Conservation (phyloP, 2,329 filamentous ascomycete species). For the Botrytis porri region DNA sequence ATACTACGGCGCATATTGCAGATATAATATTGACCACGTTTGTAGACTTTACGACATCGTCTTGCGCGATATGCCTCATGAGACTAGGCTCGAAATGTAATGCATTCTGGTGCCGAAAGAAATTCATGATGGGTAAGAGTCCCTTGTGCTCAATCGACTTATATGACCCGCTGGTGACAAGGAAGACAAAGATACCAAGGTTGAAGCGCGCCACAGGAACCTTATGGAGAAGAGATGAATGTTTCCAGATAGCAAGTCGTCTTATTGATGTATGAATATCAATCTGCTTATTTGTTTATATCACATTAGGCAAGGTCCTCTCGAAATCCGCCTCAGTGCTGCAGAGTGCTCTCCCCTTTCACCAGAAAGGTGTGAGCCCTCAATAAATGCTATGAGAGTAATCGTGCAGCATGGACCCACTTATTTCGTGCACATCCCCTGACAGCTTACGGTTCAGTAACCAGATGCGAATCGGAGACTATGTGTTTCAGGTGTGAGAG, state of each 20-base stretch:
- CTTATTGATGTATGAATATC: neutral
- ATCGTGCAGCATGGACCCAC: neutral
- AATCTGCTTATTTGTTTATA: neutral
- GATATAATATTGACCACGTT: neutral
- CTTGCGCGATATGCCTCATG: neutral
- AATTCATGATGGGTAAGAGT: neutral
- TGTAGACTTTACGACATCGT: neutral
- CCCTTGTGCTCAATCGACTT: neutral
- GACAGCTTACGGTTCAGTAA: neutral
- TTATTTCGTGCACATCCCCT: neutral
- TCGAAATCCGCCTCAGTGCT: neutral
- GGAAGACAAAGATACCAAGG: neutral
- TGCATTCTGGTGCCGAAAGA: neutral
- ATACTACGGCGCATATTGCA: neutral
- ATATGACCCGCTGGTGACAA: neutral
- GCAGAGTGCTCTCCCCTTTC: neutral
- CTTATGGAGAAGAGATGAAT: neutral
- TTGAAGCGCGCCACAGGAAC: neutral
- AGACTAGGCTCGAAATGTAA: neutral
- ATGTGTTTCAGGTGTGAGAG: neutral
- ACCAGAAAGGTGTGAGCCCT: neutral
- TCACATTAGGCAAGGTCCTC: neutral
- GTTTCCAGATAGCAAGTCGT: neutral
- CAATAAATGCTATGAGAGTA: neutral
- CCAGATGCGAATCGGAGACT: neutral